Conservation (phyloP, 1,139 yeast species). For the Meyerozyma elateridarum region DNA sequence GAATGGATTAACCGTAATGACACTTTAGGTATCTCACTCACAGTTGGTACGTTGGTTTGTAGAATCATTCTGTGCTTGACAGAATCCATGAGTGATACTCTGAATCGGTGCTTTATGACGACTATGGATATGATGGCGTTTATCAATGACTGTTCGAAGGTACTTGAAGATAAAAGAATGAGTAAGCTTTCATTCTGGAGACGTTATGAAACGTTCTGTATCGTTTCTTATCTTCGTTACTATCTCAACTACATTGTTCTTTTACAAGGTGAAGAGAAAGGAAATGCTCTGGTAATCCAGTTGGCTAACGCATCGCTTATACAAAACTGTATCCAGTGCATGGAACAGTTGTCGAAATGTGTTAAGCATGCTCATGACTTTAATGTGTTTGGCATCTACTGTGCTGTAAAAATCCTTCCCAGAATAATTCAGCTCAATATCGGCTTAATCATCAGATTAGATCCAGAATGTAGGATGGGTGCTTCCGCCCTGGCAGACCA, state of each 20-base stretch:
- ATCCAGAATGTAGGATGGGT: no score
- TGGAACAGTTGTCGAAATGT: not conserved
- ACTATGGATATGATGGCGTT: slow-evolving; percentile 21
- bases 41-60: not conserved
- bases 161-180: slow-evolving; percentile 21
- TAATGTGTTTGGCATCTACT: not conserved
- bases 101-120: not conserved
- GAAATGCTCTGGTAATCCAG: slow-evolving; percentile 17
- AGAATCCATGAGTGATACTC: not conserved
- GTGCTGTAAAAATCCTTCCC: slow-evolving; percentile 29
- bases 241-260: slow-evolving; percentile 28
- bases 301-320: slow-evolving; percentile 22
- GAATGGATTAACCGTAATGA: not conserved
- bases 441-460: slow-evolving; percentile 31
- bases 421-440: slow-evolving; percentile 32
- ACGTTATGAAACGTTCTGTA: slow-evolving; percentile 23
- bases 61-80: not conserved
- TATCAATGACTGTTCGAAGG: slow-evolving; percentile 22
- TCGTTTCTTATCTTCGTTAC: slow-evolving; percentile 27
- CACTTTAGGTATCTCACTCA: not conserved
- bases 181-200: slow-evolving; percentile 6
- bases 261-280: slow-evolving; percentile 33
- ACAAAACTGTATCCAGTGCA: slow-evolving; percentile 15
- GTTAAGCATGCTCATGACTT: no score
- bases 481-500: no score